phyloP scores from a whole-genome alignment of 73 alveolate genomes.

The Effrenium voratum region DNA sequence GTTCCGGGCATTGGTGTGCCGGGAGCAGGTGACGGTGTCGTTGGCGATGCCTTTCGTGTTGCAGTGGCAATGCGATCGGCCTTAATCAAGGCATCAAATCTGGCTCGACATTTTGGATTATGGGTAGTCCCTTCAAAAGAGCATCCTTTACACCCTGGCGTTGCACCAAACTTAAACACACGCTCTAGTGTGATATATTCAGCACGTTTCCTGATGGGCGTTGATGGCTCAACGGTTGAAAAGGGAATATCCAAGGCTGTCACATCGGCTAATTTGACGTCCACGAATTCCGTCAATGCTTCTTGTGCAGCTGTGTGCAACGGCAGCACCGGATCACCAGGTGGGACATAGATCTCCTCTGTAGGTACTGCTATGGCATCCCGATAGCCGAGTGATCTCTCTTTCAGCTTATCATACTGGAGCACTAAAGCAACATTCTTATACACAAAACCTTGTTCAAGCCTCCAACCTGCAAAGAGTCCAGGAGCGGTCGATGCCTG shows the following conservation, averaged over 20 bases:
- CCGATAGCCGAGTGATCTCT: background rate
- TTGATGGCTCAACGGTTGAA: background rate
- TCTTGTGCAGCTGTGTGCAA: slow-evolving; percentile 41
- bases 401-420: background rate
- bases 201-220: background rate
- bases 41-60: background rate
- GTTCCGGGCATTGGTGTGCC: too few species aligned
- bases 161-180: background rate
- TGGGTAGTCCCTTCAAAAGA: background rate
- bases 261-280: background rate
- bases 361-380: background rate
- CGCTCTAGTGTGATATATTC: slow-evolving; percentile 53
- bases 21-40: background rate
- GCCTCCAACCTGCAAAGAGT: slow-evolving; percentile 27
- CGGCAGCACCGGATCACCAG: slow-evolving; percentile 30
- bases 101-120: slow-evolving; percentile 8
- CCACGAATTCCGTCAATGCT: slow-evolving; percentile 30
- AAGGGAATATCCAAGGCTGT: slow-evolving; percentile 27
- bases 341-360: slow-evolving; percentile 13
- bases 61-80: slow-evolving; percentile 33
- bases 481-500: slow-evolving; percentile 28
- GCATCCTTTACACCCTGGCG: slow-evolving; percentile 16
- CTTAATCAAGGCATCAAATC: slow-evolving; percentile 9
- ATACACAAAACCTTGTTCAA: background rate
- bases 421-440: background rate